These are phyloP conservation scores for Citrus inodora DNA, from an alignment of 345 rosid genomes.

Conservation along the genomic window DNA sequence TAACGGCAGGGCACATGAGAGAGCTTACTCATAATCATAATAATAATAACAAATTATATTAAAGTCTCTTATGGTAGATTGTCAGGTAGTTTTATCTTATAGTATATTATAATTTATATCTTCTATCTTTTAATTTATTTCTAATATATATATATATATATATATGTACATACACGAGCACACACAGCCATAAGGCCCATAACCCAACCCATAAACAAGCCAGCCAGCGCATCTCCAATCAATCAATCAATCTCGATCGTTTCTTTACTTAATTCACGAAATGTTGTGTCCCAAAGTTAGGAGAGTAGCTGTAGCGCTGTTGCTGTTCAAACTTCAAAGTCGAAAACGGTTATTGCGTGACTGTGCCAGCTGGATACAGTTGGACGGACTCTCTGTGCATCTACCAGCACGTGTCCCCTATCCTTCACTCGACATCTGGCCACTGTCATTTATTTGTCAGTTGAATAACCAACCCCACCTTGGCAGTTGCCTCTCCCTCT, in stretches of 20 bases:
- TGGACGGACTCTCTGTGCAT: slow-evolving; percentile 11
- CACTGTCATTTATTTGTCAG: not conserved
- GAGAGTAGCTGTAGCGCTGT: not conserved
- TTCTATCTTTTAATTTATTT: no score
- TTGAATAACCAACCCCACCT: not conserved
- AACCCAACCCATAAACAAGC: no score
- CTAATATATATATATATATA: no score
- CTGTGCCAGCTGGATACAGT: slow-evolving; percentile 27
- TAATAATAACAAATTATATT: no score
- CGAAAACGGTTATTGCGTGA: slow-evolving; percentile 19
- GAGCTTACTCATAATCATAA: not conserved
- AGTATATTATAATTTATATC: no score
- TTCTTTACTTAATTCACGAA: not conserved
- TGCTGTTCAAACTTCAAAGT: no score
- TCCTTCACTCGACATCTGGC: not conserved
- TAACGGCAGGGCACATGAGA: slow-evolving; percentile 14
- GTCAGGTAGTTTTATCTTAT: no score
- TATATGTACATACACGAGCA: no score
- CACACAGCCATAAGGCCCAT: no score
- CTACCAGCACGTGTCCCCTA: not conserved
- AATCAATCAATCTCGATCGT: not conserved
- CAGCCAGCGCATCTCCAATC: no score
- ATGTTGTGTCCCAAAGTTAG: not conserved
- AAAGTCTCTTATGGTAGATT: no score
- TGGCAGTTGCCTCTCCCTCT: no score